Evolutionary conservation across 176 grass and related monocot species (phyloP).

Genomic region (Carex pumila): DNA sequence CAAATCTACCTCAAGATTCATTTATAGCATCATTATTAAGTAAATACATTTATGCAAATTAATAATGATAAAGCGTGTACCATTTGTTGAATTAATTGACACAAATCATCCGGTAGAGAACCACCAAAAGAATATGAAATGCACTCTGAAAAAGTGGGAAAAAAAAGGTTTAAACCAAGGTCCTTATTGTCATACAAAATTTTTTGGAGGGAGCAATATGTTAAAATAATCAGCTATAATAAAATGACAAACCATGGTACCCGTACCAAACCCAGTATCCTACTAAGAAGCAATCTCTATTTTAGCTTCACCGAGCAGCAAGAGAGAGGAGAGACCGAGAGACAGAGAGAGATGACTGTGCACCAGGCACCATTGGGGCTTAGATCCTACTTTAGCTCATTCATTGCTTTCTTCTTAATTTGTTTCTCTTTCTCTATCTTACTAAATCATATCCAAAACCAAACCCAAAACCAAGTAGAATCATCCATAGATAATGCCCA

Average conservation of each 20-base stretch:
- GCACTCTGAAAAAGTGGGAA: neutral
- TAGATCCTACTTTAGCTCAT: slow-evolving; percentile 30
- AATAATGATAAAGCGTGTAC: neutral
- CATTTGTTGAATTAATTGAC: neutral
- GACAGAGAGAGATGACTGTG: slow-evolving; percentile 32
- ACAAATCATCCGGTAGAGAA: neutral
- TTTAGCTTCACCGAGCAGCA: neutral
- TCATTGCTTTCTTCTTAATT: slow-evolving; percentile 59
- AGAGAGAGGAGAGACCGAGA: slow-evolving; percentile 8
- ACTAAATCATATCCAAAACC: slow-evolving; percentile 17
- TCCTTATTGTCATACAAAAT: neutral
- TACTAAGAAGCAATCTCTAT: neutral
- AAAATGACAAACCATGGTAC: neutral
- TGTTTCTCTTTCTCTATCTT: slow-evolving; percentile 37
- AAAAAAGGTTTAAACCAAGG: neutral
- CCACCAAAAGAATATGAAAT: neutral
- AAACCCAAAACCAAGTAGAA: slow-evolving; percentile 18
- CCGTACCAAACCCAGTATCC: neutral
- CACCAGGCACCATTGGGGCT: slow-evolving; percentile 25
- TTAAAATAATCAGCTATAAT: neutral
- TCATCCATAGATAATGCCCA: neutral
- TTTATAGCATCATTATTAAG: neutral
- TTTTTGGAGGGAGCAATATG: neutral
- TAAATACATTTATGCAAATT: neutral
- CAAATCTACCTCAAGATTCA: neutral